Conservation (phyloP, 2,329 filamentous ascomycete genomes). For the Hymenoscyphus repandus region DNA sequence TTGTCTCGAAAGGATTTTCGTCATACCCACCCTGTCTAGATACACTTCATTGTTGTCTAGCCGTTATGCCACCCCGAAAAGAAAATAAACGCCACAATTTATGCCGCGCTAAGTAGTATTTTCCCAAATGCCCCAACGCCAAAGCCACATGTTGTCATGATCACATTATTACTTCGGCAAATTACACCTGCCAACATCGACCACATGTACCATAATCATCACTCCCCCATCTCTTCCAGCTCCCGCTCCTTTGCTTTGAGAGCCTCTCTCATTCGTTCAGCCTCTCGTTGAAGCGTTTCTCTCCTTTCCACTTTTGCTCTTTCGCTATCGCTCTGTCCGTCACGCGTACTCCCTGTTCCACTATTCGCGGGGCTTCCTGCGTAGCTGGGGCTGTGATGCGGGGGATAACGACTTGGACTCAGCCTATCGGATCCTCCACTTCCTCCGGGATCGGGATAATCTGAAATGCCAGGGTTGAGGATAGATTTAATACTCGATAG, state of each 20-base stretch:
- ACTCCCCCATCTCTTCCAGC: slow-evolving; percentile 22
- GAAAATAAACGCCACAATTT: too few relatives aligned
- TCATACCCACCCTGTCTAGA: too few relatives aligned
- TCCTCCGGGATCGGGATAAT: slow-evolving; percentile 14
- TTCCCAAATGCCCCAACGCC: neutral
- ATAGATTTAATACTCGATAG: slow-evolving; percentile 73
- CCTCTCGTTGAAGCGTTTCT: slow-evolving; percentile 63
- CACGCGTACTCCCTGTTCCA: slow-evolving; percentile 29
- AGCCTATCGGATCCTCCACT: slow-evolving; percentile 7
- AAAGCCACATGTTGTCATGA: neutral
- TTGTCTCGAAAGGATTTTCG: too few relatives aligned
- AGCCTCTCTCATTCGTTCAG: slow-evolving; percentile 59
- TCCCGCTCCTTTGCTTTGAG: slow-evolving; percentile 30
- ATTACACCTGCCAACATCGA: neutral
- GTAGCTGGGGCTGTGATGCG: slow-evolving; percentile 13
- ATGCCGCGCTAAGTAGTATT: neutral
- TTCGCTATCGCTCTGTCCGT: slow-evolving; percentile 40
- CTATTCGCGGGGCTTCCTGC: slow-evolving; percentile 34
- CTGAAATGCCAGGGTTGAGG: slow-evolving; percentile 49
- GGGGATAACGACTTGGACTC: slow-evolving; percentile 16
- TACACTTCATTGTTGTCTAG: too few relatives aligned
- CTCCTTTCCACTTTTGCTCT: slow-evolving; percentile 55
- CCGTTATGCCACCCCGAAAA: too few relatives aligned
- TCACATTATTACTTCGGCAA: too few relatives aligned
- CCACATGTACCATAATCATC: neutral